A percentile compares a stretch with the other conserved stretches of the same genome.
Conservation (phyloP, 2,329 filamentous ascomycete genomes). For the Hypoxylon sp. region DNA sequence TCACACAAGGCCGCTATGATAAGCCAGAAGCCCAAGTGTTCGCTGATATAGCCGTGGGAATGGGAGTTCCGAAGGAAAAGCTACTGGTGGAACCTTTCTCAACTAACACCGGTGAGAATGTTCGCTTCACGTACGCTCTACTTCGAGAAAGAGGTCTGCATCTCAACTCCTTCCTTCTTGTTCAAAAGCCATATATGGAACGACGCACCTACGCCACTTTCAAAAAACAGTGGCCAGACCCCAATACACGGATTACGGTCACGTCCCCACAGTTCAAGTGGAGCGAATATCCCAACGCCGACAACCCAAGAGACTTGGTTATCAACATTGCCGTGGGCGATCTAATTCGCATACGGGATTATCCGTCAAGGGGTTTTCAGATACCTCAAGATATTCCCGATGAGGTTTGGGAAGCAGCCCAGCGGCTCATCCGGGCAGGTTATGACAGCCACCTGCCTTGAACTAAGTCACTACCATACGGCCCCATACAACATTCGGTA, state of each 20-base stretch:
- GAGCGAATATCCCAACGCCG: slow-evolving; percentile 59
- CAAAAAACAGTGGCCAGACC: slow-evolving; percentile 62
- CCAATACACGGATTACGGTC: slow-evolving; percentile 56
- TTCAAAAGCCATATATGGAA: slow-evolving; percentile 67
- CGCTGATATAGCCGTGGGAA: slow-evolving; percentile 57
- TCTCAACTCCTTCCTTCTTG: slow-evolving; percentile 58
- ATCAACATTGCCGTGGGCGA: slow-evolving; percentile 64
- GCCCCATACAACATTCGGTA: neutral
- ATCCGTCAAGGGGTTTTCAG: slow-evolving; percentile 61
- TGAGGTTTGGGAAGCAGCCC: slow-evolving; percentile 60
- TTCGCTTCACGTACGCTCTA: slow-evolving; percentile 60
- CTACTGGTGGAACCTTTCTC: slow-evolving; percentile 60
- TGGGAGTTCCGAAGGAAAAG: slow-evolving; percentile 58
- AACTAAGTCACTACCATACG: neutral
- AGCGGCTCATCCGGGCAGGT: slow-evolving; percentile 59
- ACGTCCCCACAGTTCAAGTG: slow-evolving; percentile 60
- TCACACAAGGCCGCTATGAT: slow-evolving; percentile 59
- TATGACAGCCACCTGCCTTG: slow-evolving; percentile 59
- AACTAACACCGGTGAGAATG: slow-evolving; percentile 65
- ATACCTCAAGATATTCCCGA: slow-evolving; percentile 60
- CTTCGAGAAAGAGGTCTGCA: slow-evolving; percentile 51
- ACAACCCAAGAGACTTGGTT: slow-evolving; percentile 61
- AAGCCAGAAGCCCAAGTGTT: slow-evolving; percentile 62
- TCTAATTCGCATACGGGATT: slow-evolving; percentile 60
- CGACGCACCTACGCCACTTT: slow-evolving; percentile 63